Evolutionary conservation across 1,139 yeast species (phyloP).

Genomic region (Pichia sp.): DNA sequence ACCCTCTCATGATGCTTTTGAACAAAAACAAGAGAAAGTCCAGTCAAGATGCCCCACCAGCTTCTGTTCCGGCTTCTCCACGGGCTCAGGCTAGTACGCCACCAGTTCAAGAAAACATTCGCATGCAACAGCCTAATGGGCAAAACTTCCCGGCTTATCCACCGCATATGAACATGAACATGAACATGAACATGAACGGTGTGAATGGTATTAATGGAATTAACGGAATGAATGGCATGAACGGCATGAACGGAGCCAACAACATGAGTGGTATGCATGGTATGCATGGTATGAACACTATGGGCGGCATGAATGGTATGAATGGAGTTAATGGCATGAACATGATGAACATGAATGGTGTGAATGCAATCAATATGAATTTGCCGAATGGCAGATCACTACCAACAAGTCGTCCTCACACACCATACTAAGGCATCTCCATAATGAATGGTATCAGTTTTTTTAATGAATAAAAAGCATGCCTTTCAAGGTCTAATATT

Average conservation of each 20-base stretch:
- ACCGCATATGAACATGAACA: not conserved
- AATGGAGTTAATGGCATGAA: not conserved
- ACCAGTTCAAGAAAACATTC: not conserved
- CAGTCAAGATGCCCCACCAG: not conserved
- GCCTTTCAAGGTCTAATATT: not conserved
- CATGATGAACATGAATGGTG: not conserved
- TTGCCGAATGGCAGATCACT: not conserved
- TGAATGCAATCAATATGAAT: not conserved
- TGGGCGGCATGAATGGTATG: conserved; percentile 3
- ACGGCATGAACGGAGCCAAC: not conserved
- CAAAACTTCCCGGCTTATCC: conserved; percentile 13
- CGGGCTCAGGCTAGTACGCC: not conserved
- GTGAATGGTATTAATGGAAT: conserved; percentile 2
- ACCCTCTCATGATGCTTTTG: conserved; percentile 15
- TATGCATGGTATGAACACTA: not conserved
- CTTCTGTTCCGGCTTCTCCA: not conserved
- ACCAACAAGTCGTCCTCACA: conserved; percentile 1
- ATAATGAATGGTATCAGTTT: not conserved
- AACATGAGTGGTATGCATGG: not conserved
- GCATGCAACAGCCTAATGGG: conserved; percentile 12
- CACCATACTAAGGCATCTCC: not conserved
- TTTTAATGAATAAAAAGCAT: too few species aligned
- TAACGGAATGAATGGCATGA: not conserved
- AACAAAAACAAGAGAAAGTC: conserved; percentile 16
- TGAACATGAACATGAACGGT: conserved; percentile 4